Base-by-base conservation (phyloP, 352 stramenopile species). In the Peronospora destructor region DNA sequence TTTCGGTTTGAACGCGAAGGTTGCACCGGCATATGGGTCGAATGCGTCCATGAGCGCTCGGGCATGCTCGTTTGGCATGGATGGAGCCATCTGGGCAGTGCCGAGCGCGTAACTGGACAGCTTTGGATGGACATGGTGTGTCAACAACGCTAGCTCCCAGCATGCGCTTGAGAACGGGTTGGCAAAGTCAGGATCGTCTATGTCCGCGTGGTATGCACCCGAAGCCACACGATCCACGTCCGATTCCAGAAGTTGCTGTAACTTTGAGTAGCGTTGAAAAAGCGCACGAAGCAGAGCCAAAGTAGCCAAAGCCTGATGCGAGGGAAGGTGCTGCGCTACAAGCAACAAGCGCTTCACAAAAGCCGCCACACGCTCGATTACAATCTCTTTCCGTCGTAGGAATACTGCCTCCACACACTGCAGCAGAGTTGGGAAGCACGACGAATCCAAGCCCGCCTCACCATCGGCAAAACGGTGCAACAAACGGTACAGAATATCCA, bases 221-320 rank as follows among this genome's bases (percentile, higher is more conserved):
- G 90, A 88, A 30, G 92, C 85, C 28, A 97, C 89, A 37, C 95
- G 85, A 69, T 98, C 95, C 21, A 94, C 70, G 65, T 98, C 95
- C 52, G 94, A 97, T 65, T 98, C 94, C 0, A 98, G 75, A 33
- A 98, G 73, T 61, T 97, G 94, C 50, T 95, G 82, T 36, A 96
- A 57, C 42, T 91, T 91, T n/a, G 81, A 72, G 78, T 98, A 98
- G 33, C 91, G 83, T 36, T 95, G 79, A 28, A 97, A 74, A 13
- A 98, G 61, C 25, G 73, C 82, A 14, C 95, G 81, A 36, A 96
- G 76, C 48, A 95, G 72, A 29, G 90, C 80, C 55, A 97, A 58
- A 23, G 97, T 72, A 11, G 87, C 86, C 12, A 93, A 71, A 9
- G 86, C 73, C 47, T 94, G 83, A 45, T 92, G 73, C 2, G 87